phyloP scores from a whole-genome alignment of 148 eudicot species.

The Amaranthus cruentus region DNA sequence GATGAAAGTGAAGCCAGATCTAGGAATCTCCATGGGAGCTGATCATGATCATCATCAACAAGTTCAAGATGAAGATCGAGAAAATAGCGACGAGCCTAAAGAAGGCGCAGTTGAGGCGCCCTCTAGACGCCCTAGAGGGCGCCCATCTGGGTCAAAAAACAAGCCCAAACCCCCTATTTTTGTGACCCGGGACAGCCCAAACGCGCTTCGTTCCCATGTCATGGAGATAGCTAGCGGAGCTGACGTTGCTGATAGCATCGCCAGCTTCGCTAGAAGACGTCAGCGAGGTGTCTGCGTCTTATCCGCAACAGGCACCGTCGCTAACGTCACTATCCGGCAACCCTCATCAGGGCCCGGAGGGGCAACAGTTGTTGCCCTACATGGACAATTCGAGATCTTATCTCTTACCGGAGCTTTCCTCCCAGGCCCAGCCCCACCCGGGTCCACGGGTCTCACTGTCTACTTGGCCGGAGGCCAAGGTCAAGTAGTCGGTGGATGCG shows the following conservation, averaged over 20 bases:
- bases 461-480: slow-evolving; percentile 26
- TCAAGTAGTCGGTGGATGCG: slow-evolving; percentile 22
- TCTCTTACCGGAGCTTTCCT: slow-evolving; percentile 24
- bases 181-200: slow-evolving; percentile 24
- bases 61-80: background rate
- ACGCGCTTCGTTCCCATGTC: slow-evolving; percentile 27
- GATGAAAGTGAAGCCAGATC: slow-evolving; percentile 21
- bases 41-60: background rate
- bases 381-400: slow-evolving; percentile 22
- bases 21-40: slow-evolving; percentile 18
- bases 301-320: slow-evolving; percentile 19
- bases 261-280: slow-evolving; percentile 24
- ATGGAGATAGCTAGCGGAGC: slow-evolving; percentile 25
- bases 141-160: slow-evolving; percentile 21
- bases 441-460: slow-evolving; percentile 25
- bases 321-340: slow-evolving; percentile 18
- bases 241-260: slow-evolving; percentile 22
- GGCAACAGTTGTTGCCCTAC: slow-evolving; percentile 13
- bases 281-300: slow-evolving; percentile 27
- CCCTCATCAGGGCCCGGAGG: slow-evolving; percentile 17
- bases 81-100: slow-evolving; percentile 23
- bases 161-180: slow-evolving; percentile 24
- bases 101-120: slow-evolving; percentile 24
- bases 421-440: slow-evolving; percentile 22
- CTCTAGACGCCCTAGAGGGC: slow-evolving; percentile 19